phyloP scores from a whole-genome alignment of 768 basidiomycete genomes.

The Lentinula boryana region DNA sequence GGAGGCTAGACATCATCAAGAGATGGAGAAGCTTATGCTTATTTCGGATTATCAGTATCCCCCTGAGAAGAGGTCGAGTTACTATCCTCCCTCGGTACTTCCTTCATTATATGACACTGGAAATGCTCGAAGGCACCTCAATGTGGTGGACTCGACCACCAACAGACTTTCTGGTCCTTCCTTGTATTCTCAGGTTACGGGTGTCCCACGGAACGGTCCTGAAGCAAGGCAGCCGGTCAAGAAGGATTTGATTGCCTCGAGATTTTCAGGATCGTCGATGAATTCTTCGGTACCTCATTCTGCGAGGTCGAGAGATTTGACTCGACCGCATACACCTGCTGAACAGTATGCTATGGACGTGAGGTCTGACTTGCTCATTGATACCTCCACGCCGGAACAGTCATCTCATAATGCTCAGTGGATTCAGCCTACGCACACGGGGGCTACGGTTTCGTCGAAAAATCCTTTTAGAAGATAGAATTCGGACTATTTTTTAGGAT shows the following conservation, averaged over 20 bases:
- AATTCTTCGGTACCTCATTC: background rate
- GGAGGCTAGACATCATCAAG: constrained; percentile 40
- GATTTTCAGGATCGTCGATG: constrained; percentile 7
- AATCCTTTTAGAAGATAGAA: constrained; percentile 49
- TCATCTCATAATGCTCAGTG: constrained; percentile 31
- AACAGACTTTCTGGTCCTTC: constrained; percentile 41
- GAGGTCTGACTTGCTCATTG: background rate
- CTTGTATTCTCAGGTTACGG: constrained; percentile 67
- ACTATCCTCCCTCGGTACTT: constrained; percentile 37
- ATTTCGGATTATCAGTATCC: constrained; percentile 43
- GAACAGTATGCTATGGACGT: constrained; percentile 48
- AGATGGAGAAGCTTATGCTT: constrained; percentile 46
- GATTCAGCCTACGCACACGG: constrained; percentile 25
- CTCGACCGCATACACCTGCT: constrained; percentile 43
- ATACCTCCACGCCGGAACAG: constrained; percentile 15
- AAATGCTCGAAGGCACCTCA: constrained; percentile 14
- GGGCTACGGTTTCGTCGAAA: constrained; percentile 40
- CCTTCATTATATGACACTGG: constrained; percentile 28
- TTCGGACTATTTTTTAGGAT: background rate
- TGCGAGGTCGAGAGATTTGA: constrained; percentile 12
- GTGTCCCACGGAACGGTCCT: constrained; percentile 50
- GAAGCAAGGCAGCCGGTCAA: constrained; percentile 73
- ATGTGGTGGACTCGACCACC: constrained; percentile 14
- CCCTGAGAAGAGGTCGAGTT: constrained; percentile 28
- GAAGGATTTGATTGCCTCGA: constrained; percentile 21